Evolutionary conservation across 2,329 filamentous ascomycete genomes (phyloP), one percentile per base, ranked within the genome.

Genomic region (Fusarium circinatum): DNA sequence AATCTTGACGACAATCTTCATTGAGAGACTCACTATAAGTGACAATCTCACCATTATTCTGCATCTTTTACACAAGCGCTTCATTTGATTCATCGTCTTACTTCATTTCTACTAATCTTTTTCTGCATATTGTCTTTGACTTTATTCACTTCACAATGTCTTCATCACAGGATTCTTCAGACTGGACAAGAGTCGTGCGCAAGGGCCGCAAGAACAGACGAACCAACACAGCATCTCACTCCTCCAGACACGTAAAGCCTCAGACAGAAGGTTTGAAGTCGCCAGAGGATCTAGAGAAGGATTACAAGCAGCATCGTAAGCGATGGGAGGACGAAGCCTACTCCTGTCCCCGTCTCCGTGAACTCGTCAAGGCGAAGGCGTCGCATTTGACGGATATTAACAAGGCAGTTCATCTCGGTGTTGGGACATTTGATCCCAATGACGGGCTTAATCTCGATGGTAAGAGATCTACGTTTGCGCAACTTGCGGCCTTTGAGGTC

Each of bases 351-450:
- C 70, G 71, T 12, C 79, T 89, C 8, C 74, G 78, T 10, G 72
- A 77, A 2, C 72, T 85, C 8, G 57, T 88, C 8, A 61, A 73
- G 1, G 64, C 69, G 1, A 78, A 80, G 12, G 74, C 70, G 8
- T 42, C 62, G 4, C 48, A 32, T 20, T 71, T 73, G 42, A 56
- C 34, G 13, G 24, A 38, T 0, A 57, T 81, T 4, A 65, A 70
- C 17, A 61, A 70, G 14, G 89, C 88, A 3, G 75, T 90, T 11
- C 90, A 88, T 67, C 82, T 91, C 10, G 89, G 89, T 0, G 79
- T 88, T 5, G 89, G 89, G 5, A 84, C 87, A 0, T 89, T 89
- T 68, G 87, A 89, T 57, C 86, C 87, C 5, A 79, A 80, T 7
- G 84, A 87, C 49, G 85, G 83, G 2, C 83, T 55, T 1, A 55